Conservation (phyloP, 345 rosid genomes). For the Sisymbrium altissimum region DNA sequence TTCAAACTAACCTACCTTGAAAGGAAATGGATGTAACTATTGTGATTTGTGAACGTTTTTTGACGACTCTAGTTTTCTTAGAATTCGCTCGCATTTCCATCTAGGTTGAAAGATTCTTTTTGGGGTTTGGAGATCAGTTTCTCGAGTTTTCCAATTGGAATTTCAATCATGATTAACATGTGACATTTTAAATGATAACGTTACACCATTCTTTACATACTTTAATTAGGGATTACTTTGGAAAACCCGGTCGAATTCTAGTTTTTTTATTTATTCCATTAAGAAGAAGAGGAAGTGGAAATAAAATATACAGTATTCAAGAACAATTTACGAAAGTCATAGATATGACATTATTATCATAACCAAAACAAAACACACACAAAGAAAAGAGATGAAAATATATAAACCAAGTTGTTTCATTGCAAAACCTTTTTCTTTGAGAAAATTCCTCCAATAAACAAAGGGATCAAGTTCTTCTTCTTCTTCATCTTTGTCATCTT, state of each 20-base stretch:
- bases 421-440: constrained; percentile 49
- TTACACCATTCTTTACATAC: not conserved
- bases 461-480: constrained; percentile 67
- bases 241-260: no score
- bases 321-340: not conserved
- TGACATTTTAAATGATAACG: not conserved
- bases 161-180: not conserved
- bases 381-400: not conserved
- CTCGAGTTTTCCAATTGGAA: not conserved
- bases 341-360: not conserved
- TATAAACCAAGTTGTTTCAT: constrained; percentile 14
- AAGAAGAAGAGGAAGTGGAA: no score
- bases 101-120: not conserved
- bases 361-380: not conserved
- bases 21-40: not conserved
- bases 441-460: constrained; percentile 66
- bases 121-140: not conserved
- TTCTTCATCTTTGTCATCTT: constrained; percentile 35
- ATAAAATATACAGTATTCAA: not conserved
- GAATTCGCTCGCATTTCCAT: not conserved
- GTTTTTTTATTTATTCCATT: no score
- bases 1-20: not conserved
- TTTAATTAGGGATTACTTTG: not conserved
- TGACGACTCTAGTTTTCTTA: not conserved
- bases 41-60: not conserved